Evolutionary conservation across 352 stramenopile genomes (phyloP), one percentile per base, ranked within the genome.

Genomic region (Pythium aquatile): DNA sequence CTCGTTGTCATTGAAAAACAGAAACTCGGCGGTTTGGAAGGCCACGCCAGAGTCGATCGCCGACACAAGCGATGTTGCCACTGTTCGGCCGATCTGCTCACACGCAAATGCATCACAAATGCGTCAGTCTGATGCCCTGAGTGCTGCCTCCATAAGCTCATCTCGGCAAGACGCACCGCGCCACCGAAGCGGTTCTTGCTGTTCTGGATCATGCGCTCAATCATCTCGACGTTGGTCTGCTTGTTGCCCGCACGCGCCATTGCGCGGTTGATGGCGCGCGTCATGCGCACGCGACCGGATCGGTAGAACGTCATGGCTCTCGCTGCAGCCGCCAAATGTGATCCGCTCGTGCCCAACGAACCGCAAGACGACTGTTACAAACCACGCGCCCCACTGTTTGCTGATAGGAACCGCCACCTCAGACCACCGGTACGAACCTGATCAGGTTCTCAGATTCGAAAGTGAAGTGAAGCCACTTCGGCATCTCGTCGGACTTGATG

Each of bases 1-100:
- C 69, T 91, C 80, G 37, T 76, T 79, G 69, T 91, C 81, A 63
- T 75, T 65, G 65, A 91, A 91, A 76, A 81, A 91, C 63, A 91
- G 72, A 59, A 82, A 91, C 68, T 87, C 74, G 42, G 79, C 73
- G 63, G 74, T 74, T 67, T 85, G 81, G 65, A 90, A 88, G 51
- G 70, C 69, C 42, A 84, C 58, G 10, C 76, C 72, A 9, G 78
- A 81, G 71, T 90, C 79, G 55, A 90, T 60, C 51, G 73, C 73
- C 28, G 77, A 76, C 6, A 76, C 66, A 39, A 91, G 24, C 33
- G 78, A 68, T 28, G 75, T 76, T 20, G 70, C 74, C 29, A 88
- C 61, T 44, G 80, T 79, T 44, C 77, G 77, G 30, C 66, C 73
- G 8, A 90, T 76, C 83, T 91, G 40, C 17, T 26, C 40, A 5